Base-by-base conservation (phyloP, 2,329 filamentous ascomycete species). In the Lomentospora prolificans region DNA sequence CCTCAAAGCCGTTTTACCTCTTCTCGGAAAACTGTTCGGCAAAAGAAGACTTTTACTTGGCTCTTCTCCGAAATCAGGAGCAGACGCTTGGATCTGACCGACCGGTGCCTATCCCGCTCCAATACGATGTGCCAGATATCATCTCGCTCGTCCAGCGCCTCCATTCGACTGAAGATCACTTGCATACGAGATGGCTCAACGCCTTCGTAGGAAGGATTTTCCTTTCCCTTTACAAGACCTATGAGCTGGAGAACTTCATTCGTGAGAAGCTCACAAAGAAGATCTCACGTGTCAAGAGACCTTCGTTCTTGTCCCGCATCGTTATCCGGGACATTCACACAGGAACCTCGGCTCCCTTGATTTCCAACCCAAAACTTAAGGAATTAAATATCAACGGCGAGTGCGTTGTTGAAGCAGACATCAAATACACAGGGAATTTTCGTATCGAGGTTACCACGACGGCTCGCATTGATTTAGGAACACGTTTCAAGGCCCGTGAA, bases 41-140 rank as follows among this genome's bases (percentile, higher is more conserved):
- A 50, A 99, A 99, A 69, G 94, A 99, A 69, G 94, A 99, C 67
- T 97, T 99, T 70, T 99, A 99, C 69, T 92, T 96, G 70, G 88
- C 92, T 10, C 76, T 99, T 62, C 75, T 99, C 39, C 84, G 85
- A 63, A 95, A 91, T 60, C 88, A 95, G 66, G 85, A 90, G 61
- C 84, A 86, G 63, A 79, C 80, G 14, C 76, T 82, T 57, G 30
- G 50, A 27, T 4, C 50, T 19, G 74, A 75, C 22, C 74, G 78
- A 55, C 74, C 75, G 19, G 59, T 55, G 12, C 59, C 62, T 3
- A 79, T 84, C 1, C 90, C 90, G 0, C 77, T 78, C 55, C 86
- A 88, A 8, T 95, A 95, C 63, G 87, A 95, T 28, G 82, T 90
- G 14, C 86, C 87, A 64, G 85, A 95, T 70, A 88, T 97, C 50